Base-by-base conservation (phyloP, 257 asterid genomes). In the Scutellaria barbata region DNA sequence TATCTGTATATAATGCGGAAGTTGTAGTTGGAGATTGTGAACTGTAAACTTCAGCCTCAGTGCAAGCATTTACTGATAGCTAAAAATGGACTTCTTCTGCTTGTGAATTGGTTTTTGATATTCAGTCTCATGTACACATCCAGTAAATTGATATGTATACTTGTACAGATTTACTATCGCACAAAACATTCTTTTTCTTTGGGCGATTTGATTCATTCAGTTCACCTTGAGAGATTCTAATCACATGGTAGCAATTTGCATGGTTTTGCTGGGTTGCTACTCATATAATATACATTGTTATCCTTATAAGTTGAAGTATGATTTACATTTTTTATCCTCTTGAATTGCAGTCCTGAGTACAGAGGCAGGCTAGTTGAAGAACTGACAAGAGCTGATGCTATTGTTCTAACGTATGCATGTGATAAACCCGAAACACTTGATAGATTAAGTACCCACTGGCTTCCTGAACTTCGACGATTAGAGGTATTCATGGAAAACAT, bases 381-480 rank as follows among this genome's bases (percentile, higher is more conserved):
- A 71, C 82, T 95, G 68, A 87, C 55, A 62, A 85, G 77, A 76
- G 99, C 99, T 71, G 98, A 95, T 77, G 95, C 95, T 12, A 86
- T 90, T 69, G 93, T 92, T 65, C 95, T 94, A 51, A 94, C 99
- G 33, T 94, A 94, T 46, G 98, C 95, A 8, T 95, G 99, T 56
- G 90, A 92, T 81, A 92, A 84, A 79, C 96, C 95, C 39, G 91
- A 85, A 30, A 95, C 99, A 22, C 90, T 95, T 47, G 95, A 95
- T 45, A 84, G 95, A 64, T 83, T 95, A 81, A 92, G 99, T 80
- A 83, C 95, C n/a, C 89, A 85, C 72, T 95, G 99, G 99, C 96
- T 95, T 69, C 98, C 98, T 52, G 98, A 95, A 78, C 97, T 95
- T 77, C 85, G 95, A 43, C 82, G 89, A 51, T 71, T 92, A 56